A percentile compares a stretch with the other conserved stretches of the same genome.
Conservation (phyloP, 805 yeast genomes). For the Pichia nanzhaoensis region DNA sequence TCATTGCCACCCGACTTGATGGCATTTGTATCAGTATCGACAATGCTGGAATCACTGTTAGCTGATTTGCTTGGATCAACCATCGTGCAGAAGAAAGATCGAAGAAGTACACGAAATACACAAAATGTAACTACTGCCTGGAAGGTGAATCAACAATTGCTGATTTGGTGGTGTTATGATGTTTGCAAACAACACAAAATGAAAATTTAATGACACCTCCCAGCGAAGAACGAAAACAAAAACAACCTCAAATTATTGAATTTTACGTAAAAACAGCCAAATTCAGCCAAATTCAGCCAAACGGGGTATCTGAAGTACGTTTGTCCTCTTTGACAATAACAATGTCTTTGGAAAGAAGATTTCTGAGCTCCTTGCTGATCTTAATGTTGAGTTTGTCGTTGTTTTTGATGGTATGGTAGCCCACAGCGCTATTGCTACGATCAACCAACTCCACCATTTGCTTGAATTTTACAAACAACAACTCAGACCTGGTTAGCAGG, state of each 20-base stretch:
- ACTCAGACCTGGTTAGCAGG: conserved; percentile 75
- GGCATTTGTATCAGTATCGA: background rate
- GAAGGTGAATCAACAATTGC: background rate
- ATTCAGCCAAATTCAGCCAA: conserved; percentile 17
- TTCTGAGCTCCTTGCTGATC: conserved; percentile 49
- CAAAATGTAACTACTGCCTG: too few relatives aligned
- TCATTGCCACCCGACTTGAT: background rate
- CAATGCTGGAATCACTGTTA: background rate
- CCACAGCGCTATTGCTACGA: conserved; percentile 29
- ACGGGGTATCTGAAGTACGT: conserved; percentile 28
- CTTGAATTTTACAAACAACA: conserved; percentile 71
- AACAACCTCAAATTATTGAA: background rate
- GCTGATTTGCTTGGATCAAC: background rate
- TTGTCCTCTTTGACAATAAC: conserved; percentile 45
- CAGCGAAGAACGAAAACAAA: background rate
- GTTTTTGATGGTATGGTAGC: conserved; percentile 10
- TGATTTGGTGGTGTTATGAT: conserved; percentile 20
- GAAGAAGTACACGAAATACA: background rate
- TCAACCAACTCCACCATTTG: conserved; percentile 78
- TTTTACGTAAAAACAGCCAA: background rate
- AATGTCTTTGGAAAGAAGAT: conserved; percentile 51
- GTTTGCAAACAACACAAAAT: conserved; percentile 9
- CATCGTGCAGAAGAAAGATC: background rate
- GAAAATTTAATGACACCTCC: background rate
- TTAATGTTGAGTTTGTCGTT: conserved; percentile 13